Evolutionary conservation across 1,284 basidiomycete species (phyloP), one percentile per base, ranked within the genome.

Genomic region (Ceratobasidium sp.): DNA sequence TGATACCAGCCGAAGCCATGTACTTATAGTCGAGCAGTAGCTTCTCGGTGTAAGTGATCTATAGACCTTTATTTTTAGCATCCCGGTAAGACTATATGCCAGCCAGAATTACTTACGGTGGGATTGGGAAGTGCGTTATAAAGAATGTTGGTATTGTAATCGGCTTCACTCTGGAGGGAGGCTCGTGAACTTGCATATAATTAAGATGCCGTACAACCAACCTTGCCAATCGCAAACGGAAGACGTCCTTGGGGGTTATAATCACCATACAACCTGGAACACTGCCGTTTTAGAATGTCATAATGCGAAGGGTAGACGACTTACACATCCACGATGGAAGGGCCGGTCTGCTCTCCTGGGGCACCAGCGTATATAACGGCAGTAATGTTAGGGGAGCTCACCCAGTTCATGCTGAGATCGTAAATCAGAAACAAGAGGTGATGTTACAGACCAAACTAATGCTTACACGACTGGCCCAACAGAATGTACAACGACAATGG

Each of bases 401-500:
- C 57, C 75, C 74, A 73, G 57, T 71, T 71, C 67, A 71, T 59
- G 44, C 67, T 71, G 26, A 57, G 18, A 9, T 23, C 43, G 26
- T 38, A 21, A 14, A n/a, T 41, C 28, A 21, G 32, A 26, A 3
- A 32, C 7, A 32, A 30, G 23, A 58, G 13, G 6, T 32, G 30
- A 11, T 26, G 6, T 6, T 18, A 58, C 8, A 13, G 21, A 61
- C 6, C 35, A 21, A 14, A 43, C 32, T 58, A 55, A 28, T 11
- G 72, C 74, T 69, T 73, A 75, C 26, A 78, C 63, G 26, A 78
- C 74, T 7, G 77, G 78, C 3, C 78, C 78, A 21, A 75, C 75
- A 8, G 77, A 76, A 67, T 80, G 79, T 59, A 79, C 77, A 43
- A 80, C 76, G n/a, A 79, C 79, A 57, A 80, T 78, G 1, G 79